A percentile compares a stretch with the other conserved stretches of the same genome.
These are phyloP conservation scores for Vitis hybrid DNA, from an alignment of 177 flowering plant genomes.

Conservation along the genomic window DNA sequence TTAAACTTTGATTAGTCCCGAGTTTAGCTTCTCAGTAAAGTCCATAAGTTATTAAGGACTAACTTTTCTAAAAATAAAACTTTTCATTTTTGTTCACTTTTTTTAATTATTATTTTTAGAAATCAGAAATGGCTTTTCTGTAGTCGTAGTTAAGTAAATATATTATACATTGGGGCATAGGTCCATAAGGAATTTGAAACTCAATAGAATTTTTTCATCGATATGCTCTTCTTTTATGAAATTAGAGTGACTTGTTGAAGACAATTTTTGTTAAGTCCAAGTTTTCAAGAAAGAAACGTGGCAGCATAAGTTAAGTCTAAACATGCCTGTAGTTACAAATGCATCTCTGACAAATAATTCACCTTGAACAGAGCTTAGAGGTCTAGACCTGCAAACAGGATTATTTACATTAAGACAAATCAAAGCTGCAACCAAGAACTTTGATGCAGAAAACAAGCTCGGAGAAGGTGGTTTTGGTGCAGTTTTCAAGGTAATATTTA, in stretches of 20 bases:
- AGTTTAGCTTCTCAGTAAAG: too few relatives aligned
- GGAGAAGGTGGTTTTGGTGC: slow-evolving; percentile 61
- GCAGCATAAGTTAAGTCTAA: neutral
- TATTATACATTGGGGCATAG: neutral
- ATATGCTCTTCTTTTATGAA: neutral
- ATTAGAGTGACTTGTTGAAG: neutral
- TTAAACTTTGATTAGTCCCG: too few relatives aligned
- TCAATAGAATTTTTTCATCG: neutral
- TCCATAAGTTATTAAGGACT: too few relatives aligned
- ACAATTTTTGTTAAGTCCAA: neutral
- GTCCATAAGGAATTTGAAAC: too few relatives aligned
- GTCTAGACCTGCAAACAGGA: slow-evolving; percentile 62
- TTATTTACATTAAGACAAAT: slow-evolving; percentile 55
- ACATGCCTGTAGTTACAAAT: neutral
- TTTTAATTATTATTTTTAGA: too few relatives aligned
- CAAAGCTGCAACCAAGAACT: slow-evolving; percentile 57
- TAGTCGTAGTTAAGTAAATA: neutral
- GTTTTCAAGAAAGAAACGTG: neutral
- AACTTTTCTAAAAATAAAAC: too few relatives aligned
- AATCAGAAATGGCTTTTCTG: too few relatives aligned
- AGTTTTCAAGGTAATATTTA: slow-evolving; percentile 45
- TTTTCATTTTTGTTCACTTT: too few relatives aligned
- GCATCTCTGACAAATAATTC: too few relatives aligned
- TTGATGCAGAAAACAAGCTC: slow-evolving; percentile 39
- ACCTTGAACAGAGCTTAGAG: slow-evolving; percentile 52